Evolutionary conservation across 495 filamentous ascomycete genomes (phyloP).

Genomic region (Staphylotrichum longicolle): DNA sequence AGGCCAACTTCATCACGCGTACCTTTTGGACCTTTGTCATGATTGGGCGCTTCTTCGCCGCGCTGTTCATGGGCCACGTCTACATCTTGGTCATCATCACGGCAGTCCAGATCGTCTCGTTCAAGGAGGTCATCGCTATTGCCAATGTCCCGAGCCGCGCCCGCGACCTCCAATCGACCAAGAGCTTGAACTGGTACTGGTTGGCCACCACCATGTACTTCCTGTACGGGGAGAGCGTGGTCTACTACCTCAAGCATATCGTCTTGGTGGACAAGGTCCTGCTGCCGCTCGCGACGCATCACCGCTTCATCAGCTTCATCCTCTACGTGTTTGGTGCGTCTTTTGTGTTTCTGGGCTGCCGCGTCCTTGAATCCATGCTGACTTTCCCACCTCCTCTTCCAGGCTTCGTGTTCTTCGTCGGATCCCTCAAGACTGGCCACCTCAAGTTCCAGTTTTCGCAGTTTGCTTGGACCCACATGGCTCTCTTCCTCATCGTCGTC

Average conservation of each 20-base stretch:
- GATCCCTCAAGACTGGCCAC: conserved; percentile 90
- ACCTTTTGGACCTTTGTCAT: conserved; percentile 98
- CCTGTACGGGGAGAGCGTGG: conserved; percentile 95
- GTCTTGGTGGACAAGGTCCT: conserved; percentile 91
- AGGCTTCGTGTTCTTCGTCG: conserved; percentile 99
- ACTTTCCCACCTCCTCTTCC: background rate
- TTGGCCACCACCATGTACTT: conserved; percentile 99
- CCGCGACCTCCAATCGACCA: conserved; percentile 88
- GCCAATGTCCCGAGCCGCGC: conserved; percentile 89
- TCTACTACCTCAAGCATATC: conserved; percentile 99
- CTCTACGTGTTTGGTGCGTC: conserved; percentile 90
- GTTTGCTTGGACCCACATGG: conserved; percentile 99
- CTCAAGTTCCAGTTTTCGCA: conserved; percentile 99
- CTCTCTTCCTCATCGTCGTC: conserved; percentile 93
- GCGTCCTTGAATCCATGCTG: background rate
- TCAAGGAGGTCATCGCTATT: conserved; percentile 99
- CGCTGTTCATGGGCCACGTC: conserved; percentile 92
- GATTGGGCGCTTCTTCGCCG: conserved; percentile 88
- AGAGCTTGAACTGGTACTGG: conserved; percentile 98
- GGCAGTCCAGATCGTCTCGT: conserved; percentile 90
- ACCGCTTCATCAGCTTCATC: conserved; percentile 97
- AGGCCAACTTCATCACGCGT: conserved; percentile 93
- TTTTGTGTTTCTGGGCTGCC: background rate
- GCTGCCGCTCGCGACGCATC: conserved; percentile 90
- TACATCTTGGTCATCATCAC: conserved; percentile 93